Percentiles rank a stretch among this genome's conserved stretches.
These are phyloP conservation scores for Aspergillus tamarii DNA, from an alignment of 2,329 filamentous ascomycete species.

Conservation along the genomic window DNA sequence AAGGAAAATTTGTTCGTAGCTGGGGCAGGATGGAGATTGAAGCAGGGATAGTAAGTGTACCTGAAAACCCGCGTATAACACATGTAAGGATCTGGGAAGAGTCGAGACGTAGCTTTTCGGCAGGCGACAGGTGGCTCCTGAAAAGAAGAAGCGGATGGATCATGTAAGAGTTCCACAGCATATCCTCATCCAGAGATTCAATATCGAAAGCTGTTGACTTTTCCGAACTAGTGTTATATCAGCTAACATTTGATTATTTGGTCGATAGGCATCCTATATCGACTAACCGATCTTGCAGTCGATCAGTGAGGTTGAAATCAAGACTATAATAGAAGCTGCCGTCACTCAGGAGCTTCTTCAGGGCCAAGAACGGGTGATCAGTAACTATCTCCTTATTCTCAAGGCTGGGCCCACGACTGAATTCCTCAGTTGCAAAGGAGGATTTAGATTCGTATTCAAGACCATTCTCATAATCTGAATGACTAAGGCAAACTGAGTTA, in stretches of 20 bases:
- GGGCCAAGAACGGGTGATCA: constrained; percentile 85
- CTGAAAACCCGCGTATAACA: constrained; percentile 89
- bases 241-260: constrained; percentile 21
- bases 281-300: constrained; percentile 79
- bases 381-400: constrained; percentile 70
- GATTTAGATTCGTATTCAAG: constrained; percentile 59
- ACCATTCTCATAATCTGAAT: constrained; percentile 81
- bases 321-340: constrained; percentile 98
- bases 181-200: constrained; percentile 88
- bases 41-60: constrained; percentile 82
- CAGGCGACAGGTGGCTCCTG: constrained; percentile 74
- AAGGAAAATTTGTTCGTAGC: constrained; percentile 71
- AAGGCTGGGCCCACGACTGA: constrained; percentile 52
- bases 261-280: constrained; percentile 3
- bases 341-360: constrained; percentile 90
- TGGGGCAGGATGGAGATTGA: constrained; percentile 71
- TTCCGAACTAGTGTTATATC: constrained; percentile 59
- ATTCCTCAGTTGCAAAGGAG: constrained; percentile 57
- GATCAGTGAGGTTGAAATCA: constrained; percentile 95
- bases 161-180: constrained; percentile 99
- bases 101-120: constrained; percentile 80
- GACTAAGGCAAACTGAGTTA: constrained; percentile 78
- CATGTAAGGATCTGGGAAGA: constrained; percentile 85
- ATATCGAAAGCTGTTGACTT: constrained; percentile 83
- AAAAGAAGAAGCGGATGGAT: constrained; percentile 91